Evolutionary conservation across 768 basidiomycete genomes (phyloP).

Genomic region (Tulasnella sp.): DNA sequence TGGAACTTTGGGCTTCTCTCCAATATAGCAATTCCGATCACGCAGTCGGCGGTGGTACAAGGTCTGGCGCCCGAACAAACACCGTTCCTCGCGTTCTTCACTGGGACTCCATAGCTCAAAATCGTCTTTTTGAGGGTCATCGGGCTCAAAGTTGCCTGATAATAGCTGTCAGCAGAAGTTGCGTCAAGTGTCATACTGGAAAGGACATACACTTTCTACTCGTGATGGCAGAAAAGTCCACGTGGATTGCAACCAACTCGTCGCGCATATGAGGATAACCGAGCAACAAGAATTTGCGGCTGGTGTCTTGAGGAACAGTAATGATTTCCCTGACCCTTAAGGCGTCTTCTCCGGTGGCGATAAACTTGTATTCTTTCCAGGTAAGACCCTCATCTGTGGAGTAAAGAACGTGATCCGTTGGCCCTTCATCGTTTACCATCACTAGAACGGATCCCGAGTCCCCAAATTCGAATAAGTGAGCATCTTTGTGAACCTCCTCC

Average conservation of each 20-base stretch:
- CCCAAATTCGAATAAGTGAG: slow-evolving; percentile 95
- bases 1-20: slow-evolving; percentile 49
- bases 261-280: slow-evolving; percentile 47
- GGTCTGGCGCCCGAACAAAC: slow-evolving; percentile 90
- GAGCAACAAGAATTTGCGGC: slow-evolving; percentile 81
- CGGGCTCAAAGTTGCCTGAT: slow-evolving; percentile 58
- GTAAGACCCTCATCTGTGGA: slow-evolving; percentile 80
- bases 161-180: neutral
- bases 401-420: slow-evolving; percentile 82
- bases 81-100: slow-evolving; percentile 75
- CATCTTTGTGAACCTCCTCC: slow-evolving; percentile 98
- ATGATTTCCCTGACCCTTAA: slow-evolving; percentile 70
- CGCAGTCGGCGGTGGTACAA: slow-evolving; percentile 85
- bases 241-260: slow-evolving; percentile 61
- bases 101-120: slow-evolving; percentile 97
- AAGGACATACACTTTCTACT: slow-evolving; percentile 57
- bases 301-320: slow-evolving; percentile 85
- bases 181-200: neutral
- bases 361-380: slow-evolving; percentile 85
- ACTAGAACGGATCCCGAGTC: slow-evolving; percentile 92
- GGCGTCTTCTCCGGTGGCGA: slow-evolving; percentile 41
- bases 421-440: slow-evolving; percentile 91
- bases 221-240: slow-evolving; percentile 83
- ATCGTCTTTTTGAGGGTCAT: slow-evolving; percentile 78
- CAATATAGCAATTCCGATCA: slow-evolving; percentile 74